Base-by-base conservation (phyloP, 176 grass and related monocot species). In the Melocanna baccifera region DNA sequence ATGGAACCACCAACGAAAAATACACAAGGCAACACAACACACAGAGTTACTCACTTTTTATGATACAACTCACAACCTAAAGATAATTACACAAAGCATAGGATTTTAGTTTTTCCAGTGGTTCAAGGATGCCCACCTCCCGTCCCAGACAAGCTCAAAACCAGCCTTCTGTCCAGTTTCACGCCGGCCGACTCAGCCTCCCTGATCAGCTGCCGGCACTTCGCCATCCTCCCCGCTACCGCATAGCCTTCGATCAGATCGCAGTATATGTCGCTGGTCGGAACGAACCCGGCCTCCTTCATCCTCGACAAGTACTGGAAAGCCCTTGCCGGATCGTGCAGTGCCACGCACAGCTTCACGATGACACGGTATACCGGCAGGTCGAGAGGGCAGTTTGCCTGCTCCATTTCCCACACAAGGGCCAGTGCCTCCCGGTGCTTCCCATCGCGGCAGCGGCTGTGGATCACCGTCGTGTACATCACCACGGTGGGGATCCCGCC, bases 391-490 rank as follows among this genome's bases (percentile, higher is more conserved):
- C 87, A 92, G 30, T 71, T 58, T 6, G 78, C 86, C 11, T 80
- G 85, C 77, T 98, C 93, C 89, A 98, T 90, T 46, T 98, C 93
- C 96, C 96, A 98, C 7, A 90, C 89, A 74, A 95, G 86, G 41
- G 89, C 81, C 83, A 95, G 30, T 1, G 86, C 96, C 53, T 98
- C 96, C 8, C 89, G 81, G 81, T 91, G 87, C 76, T 58, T 87
- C 40, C 69, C 78, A 1, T 87, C 72, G 0, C 90, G 94, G 55
- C 84, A 92, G 14, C 89, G 86, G 81, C 96, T 90, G 51, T 98
- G 87, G 46, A 98, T 86, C 67, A 95, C 89, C 13, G 87, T 92
- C 8, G 93, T 98, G 78, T 98, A 98, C 93, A 98, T 93, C 64
- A 98, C 91, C 74, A 98, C 69, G 1, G 25, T 89, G 25, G 82